These are phyloP conservation scores for Tribonema minus DNA, from an alignment of 108 stramenopile species.

Conservation along the genomic window DNA sequence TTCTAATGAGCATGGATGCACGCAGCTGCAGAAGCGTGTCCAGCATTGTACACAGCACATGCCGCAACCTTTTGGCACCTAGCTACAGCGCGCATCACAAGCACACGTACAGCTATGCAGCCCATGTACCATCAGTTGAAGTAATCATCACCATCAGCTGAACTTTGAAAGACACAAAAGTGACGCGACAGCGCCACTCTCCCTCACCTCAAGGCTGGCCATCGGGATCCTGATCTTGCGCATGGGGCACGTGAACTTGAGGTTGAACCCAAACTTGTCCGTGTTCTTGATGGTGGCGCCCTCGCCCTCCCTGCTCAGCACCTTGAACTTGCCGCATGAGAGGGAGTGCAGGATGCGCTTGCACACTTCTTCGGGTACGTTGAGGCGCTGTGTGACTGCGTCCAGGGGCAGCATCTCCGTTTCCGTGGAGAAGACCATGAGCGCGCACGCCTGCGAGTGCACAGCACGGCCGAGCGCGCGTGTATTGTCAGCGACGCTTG, in stretches of 20 bases:
- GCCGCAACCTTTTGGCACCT: too few relatives aligned
- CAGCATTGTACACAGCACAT: too few relatives aligned
- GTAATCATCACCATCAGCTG: too few relatives aligned
- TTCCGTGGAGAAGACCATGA: constrained; percentile 41
- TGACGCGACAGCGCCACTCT: too few relatives aligned
- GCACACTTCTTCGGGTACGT: constrained; percentile 75
- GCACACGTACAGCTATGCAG: too few relatives aligned
- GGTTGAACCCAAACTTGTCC: constrained; percentile 65
- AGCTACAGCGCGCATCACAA: too few relatives aligned
- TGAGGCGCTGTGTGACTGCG: constrained; percentile 50
- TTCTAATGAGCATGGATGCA: too few relatives aligned
- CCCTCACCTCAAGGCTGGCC: constrained; percentile 84
- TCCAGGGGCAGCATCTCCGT: constrained; percentile 1
- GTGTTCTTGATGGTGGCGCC: constrained; percentile 31
- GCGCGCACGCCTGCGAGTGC: constrained; percentile 36
- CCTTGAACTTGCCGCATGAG: constrained; percentile 94
- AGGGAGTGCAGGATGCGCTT: constrained; percentile 97
- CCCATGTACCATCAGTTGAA: too few relatives aligned
- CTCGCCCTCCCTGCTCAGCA: constrained; percentile 60
- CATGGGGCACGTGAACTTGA: constrained; percentile 79
- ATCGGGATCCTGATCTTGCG: constrained; percentile 95
- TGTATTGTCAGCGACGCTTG: too few relatives aligned
- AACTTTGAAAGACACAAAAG: too few relatives aligned
- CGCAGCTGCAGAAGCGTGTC: too few relatives aligned
- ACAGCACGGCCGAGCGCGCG: too few relatives aligned